A percentile compares a stretch with the other conserved stretches of the same genome.
Evolutionary conservation across 176 grass and related monocot genomes (phyloP).

Genomic region (Bothriochloa decipiens): DNA sequence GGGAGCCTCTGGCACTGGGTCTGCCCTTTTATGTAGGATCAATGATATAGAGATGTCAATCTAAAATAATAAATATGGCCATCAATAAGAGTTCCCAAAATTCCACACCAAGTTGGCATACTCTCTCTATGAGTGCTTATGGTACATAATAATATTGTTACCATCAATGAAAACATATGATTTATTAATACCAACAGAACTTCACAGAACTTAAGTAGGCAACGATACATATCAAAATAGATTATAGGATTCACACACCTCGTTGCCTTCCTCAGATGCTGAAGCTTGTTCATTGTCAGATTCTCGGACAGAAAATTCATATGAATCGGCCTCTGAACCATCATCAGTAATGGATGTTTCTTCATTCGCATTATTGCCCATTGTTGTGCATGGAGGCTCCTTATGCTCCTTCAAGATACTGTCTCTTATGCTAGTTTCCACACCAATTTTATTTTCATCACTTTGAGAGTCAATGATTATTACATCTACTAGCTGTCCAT

Average conservation of each 20-base stretch:
- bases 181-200: slow-evolving; percentile 21
- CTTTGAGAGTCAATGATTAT: slow-evolving; percentile 39
- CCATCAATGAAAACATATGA: slow-evolving; percentile 9
- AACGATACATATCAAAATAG: slow-evolving; percentile 33
- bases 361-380: slow-evolving; percentile 31
- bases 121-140: slow-evolving; percentile 15
- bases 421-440: slow-evolving; percentile 17
- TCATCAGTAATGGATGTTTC: slow-evolving; percentile 48
- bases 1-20: too few relatives aligned
- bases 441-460: slow-evolving; percentile 10
- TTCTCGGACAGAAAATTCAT: slow-evolving; percentile 62
- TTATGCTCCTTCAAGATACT: slow-evolving; percentile 22
- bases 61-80: neutral
- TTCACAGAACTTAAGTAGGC: slow-evolving; percentile 33
- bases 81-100: slow-evolving; percentile 16
- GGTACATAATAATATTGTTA: slow-evolving; percentile 3
- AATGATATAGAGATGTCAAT: slow-evolving; percentile 1
- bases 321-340: slow-evolving; percentile 52
- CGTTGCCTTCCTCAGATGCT: slow-evolving; percentile 52
- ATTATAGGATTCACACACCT: slow-evolving; percentile 58
- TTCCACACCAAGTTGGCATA: slow-evolving; percentile 19
- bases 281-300: slow-evolving; percentile 63
- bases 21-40: neutral
- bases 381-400: slow-evolving; percentile 6
- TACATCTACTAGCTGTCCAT: slow-evolving; percentile 34